Base-by-base conservation (phyloP, 305 asterid genomes). In the Petunia hybrid region DNA sequence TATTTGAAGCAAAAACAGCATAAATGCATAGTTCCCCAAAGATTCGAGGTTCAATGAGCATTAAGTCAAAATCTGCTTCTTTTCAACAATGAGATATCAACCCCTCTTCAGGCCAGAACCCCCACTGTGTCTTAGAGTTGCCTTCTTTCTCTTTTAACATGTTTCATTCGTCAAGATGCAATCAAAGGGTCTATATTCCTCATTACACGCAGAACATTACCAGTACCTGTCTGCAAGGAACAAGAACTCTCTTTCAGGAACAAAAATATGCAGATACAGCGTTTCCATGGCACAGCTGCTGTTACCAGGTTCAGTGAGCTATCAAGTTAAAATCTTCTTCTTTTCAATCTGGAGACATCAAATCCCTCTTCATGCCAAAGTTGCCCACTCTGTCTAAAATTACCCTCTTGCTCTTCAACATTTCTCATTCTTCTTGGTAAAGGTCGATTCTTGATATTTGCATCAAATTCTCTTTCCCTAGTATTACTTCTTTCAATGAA, bases 391-490 rank as follows among this genome's bases (percentile, higher is more conserved):
- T 91, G 89, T 76, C 66, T 68, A 64, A 92, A 86, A 87, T 83
- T 90, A 83, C 88, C 94, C 62, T 91, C 92, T 81, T 87, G 93
- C 78, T 92, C 97, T 78, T 90, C 98, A 4, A 87, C 85, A 79
- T 84, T 88, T 81, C 96, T 88, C 84, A 88, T 86, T 70, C 94
- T 87, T 80, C 97, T 87, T 0, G 89, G 80, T 0, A 89, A 79
- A 46, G 90, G 80, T 43, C 91, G 89, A 80, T 83, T 89, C 91
- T 93, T 90, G 66, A 89, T 73, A 71, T 84, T 88, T 62, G 91
- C 96, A 76, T 92, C 94, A 84, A 92, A 95, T 74, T 92, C 99
- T 86, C 97, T 93, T 31, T 91, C 94, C 64, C 92, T 87, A 78
- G 82, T 81, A 43, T 86, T 85, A 80, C 85, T 86, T 88, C 97